Percentiles rank a stretch among this genome's conserved stretches.
These are phyloP conservation scores for Penstemon barbatus DNA, from an alignment of 257 asterid species.

Conservation along the genomic window DNA sequence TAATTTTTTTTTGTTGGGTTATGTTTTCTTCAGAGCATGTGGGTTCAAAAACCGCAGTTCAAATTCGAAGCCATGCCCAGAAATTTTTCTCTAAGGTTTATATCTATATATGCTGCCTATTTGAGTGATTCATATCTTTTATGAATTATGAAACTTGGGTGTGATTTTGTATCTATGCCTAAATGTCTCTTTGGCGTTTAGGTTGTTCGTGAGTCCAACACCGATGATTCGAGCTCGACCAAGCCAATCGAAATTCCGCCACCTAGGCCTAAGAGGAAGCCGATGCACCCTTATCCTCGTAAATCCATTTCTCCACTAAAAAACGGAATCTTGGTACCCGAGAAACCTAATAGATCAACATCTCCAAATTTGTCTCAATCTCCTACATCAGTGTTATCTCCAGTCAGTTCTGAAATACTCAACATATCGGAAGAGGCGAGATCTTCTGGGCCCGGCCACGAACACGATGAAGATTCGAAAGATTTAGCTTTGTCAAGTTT, in stretches of 20 bases:
- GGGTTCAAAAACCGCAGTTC: conserved; percentile 93
- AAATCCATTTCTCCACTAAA: conserved; percentile 47
- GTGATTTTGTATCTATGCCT: conserved; percentile 5
- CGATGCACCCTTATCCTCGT: conserved; percentile 95
- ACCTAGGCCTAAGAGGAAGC: conserved; percentile 96
- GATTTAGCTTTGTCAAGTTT: conserved; percentile 53
- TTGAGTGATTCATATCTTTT: conserved; percentile 52
- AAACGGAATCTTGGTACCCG: conserved; percentile 36
- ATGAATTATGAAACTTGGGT: conserved; percentile 55
- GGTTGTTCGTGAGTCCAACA: conserved; percentile 73
- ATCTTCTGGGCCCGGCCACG: no score
- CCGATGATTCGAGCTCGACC: conserved; percentile 44
- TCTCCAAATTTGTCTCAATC: conserved; percentile 47
- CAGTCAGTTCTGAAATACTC: conserved; percentile 56
- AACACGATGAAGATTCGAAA: conserved; percentile 44
- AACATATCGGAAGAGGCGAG: not conserved
- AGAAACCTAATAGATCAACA: conserved; percentile 33
- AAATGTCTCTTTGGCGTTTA: conserved; percentile 28
- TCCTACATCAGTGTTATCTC: conserved; percentile 75
- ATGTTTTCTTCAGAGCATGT: conserved; percentile 62
- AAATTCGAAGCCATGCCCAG: conserved; percentile 98
- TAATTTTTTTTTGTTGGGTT: no score
- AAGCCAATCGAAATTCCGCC: conserved; percentile 89
- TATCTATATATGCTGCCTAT: conserved; percentile 35
- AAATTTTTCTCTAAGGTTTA: conserved; percentile 93